Conservation (phyloP, 106 monocot species). For the Dendrobium catenatum region DNA sequence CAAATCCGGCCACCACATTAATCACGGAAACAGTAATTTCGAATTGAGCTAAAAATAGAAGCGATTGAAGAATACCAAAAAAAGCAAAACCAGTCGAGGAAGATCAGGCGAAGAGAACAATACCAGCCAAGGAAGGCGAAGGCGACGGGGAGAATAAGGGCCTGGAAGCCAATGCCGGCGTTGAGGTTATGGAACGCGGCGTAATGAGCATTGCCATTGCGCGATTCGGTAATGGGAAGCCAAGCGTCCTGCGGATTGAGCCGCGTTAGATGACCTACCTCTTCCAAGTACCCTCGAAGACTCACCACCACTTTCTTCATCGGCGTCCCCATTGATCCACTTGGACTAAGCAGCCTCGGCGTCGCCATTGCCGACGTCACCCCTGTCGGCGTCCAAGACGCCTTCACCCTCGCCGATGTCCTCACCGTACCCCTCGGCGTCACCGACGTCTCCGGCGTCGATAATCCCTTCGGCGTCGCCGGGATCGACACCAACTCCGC, state of each 20-base stretch:
- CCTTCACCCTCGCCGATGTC: slow-evolving; percentile 14
- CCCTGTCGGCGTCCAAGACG: slow-evolving; percentile 42
- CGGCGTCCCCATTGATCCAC: slow-evolving; percentile 46
- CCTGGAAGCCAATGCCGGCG: slow-evolving; percentile 92
- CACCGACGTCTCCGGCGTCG: slow-evolving; percentile 49
- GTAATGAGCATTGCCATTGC: slow-evolving; percentile 90
- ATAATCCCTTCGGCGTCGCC: slow-evolving; percentile 57
- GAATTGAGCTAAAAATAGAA: neutral
- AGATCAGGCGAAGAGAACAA: neutral
- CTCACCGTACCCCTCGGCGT: slow-evolving; percentile 8
- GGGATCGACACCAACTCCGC: slow-evolving; percentile 87
- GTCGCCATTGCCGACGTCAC: slow-evolving; percentile 26
- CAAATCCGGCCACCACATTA: neutral
- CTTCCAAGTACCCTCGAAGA: slow-evolving; percentile 85
- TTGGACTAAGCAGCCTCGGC: slow-evolving; percentile 53
- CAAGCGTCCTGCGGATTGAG: slow-evolving; percentile 96
- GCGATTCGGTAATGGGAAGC: slow-evolving; percentile 91
- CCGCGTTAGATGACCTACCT: slow-evolving; percentile 88
- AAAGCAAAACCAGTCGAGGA: neutral
- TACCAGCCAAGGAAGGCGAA: slow-evolving; percentile 90
- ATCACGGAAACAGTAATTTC: neutral
- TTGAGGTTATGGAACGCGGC: slow-evolving; percentile 94
- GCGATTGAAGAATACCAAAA: neutral
- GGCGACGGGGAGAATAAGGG: slow-evolving; percentile 85
- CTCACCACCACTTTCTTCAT: slow-evolving; percentile 65